Base-by-base conservation (phyloP, 2,329 filamentous ascomycete genomes). In the Aspergillus sp. region DNA sequence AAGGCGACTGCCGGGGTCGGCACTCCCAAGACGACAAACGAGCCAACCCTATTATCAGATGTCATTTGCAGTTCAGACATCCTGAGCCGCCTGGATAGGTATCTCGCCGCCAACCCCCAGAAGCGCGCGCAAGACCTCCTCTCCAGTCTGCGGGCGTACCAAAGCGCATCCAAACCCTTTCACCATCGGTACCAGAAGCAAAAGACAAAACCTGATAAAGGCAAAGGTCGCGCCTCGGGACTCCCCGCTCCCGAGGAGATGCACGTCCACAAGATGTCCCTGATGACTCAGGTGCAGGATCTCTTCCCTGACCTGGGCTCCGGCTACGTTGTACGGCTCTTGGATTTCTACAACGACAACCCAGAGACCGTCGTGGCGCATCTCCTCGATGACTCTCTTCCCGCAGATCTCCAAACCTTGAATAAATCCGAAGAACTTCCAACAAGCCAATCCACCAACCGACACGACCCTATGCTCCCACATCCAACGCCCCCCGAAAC, bases 221-320 rank as follows among this genome's bases (percentile, higher is more conserved):
- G 74, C 13, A 78, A 78, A 62, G 64, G 57, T 11, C 69, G 64
- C 19, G 72, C 65, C 10, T 34, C 52, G 20, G 62, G 63, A 11
- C 58, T 53, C 16, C 50, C 61, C 5, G 64, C 65, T 2, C 64
- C 74, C 46, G 73, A 71, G 7, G 76, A 80, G 41, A 76, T 92
- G 31, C 89, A 94, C 64, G 76, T 93, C 19, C 91, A 96, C 70
- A 86, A 81, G 40, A 88, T 95, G 83, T 92, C 88, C 62, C 83
- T 93, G 45, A 85, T 97, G 47, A 88, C 88, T 0, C 90, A 95
- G 68, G 81, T 99, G n/a, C 91, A 96, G 66, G 93, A 99, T 66
- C 78, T 97, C 0, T 97, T 97, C 65, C 91, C 93, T 0, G 85
- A 96, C 57, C 77, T 97, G 9, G 91, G 92, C 4, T 87, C 89